Conservation (phyloP, 306 rosid genomes). For the Gillenia trifoliata region DNA sequence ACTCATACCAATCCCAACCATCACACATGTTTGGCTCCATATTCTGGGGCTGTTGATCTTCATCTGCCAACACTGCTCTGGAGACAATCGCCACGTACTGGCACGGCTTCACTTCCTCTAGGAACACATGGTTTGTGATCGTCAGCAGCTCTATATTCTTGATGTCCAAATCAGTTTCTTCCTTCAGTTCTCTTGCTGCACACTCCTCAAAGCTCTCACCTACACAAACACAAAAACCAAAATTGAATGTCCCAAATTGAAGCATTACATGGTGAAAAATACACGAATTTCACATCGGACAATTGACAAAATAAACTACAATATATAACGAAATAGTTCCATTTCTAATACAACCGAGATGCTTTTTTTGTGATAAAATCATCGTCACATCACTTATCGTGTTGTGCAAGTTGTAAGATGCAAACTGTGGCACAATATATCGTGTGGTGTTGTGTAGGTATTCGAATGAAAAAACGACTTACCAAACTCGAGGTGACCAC, state of each 20-base stretch:
- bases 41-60: constrained; percentile 31
- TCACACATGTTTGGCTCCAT: constrained; percentile 61
- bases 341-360: neutral
- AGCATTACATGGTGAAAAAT: neutral
- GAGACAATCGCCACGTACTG: constrained; percentile 54
- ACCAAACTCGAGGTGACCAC: constrained; percentile 48
- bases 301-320: neutral
- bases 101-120: constrained; percentile 29
- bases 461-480: neutral
- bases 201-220: constrained; percentile 82
- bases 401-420: neutral
- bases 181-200: constrained; percentile 57
- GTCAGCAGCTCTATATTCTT: constrained; percentile 36
- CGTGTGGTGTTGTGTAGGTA: neutral
- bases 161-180: constrained; percentile 57
- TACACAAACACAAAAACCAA: neutral
- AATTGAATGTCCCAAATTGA: neutral
- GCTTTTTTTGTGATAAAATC: too few relatives aligned
- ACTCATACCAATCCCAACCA: constrained; percentile 77
- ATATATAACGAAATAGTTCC: neutral
- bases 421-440: neutral
- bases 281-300: neutral
- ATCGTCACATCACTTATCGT: neutral
- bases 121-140: constrained; percentile 46
- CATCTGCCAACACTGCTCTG: constrained; percentile 29